Evolutionary conservation across 1,284 basidiomycete genomes (phyloP).

Genomic region (Fomitopsis pinicola): DNA sequence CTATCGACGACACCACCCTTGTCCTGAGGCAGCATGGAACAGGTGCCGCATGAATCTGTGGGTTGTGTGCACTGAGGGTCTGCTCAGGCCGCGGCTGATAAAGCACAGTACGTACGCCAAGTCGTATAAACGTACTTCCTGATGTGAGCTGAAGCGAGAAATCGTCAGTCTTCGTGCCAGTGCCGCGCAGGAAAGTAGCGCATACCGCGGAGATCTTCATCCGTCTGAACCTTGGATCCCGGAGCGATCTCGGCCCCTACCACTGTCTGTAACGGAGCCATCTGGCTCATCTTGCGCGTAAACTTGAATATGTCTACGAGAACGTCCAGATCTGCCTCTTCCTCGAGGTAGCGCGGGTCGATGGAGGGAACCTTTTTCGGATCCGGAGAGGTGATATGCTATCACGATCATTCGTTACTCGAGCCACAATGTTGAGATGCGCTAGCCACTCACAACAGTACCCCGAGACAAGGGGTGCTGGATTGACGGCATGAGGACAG

Average conservation of each 20-base stretch:
- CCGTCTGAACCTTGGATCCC: constrained; percentile 2
- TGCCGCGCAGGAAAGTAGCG: no score
- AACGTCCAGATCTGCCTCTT: constrained; percentile 30
- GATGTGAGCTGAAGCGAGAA: neutral
- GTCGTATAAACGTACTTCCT: neutral
- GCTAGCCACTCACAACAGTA: constrained; percentile 24
- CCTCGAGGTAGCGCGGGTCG: constrained; percentile 38
- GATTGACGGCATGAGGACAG: constrained; percentile 9
- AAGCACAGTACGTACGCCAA: neutral
- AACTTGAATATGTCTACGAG: constrained; percentile 13
- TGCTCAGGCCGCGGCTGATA: neutral
- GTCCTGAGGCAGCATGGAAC: constrained; percentile 44
- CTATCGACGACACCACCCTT: constrained; percentile 49
- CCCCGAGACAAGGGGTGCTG: constrained; percentile 30
- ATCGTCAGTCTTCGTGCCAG: neutral
- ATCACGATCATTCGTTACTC: neutral
- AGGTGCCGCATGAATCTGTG: constrained; percentile 16
- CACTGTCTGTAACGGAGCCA: constrained; percentile 21
- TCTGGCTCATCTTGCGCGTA: neutral
- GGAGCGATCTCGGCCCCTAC: neutral
- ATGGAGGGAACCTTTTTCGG: constrained; percentile 33
- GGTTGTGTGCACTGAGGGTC: neutral
- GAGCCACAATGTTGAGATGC: no score
- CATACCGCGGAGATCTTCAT: constrained; percentile 7
- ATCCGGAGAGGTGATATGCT: constrained; percentile 33